A percentile compares a stretch with the other conserved stretches of the same genome.
phyloP scores from a whole-genome alignment of 2,329 filamentous ascomycete species.

The Clathrospora elynae region DNA sequence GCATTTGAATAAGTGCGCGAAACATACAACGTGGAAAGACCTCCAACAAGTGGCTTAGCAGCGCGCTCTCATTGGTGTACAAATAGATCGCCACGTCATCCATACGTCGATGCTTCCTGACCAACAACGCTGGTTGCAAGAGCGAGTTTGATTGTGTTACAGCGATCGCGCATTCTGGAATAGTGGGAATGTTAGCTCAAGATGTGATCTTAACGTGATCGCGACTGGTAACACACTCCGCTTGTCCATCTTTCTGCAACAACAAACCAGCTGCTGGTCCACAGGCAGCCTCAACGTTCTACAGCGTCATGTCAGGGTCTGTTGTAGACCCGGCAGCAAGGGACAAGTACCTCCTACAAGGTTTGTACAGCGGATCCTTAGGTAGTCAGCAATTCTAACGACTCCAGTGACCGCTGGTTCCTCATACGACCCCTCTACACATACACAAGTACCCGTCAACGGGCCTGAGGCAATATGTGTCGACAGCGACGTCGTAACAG shows the following conservation, averaged over 20 bases:
- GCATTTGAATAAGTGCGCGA: too few species aligned
- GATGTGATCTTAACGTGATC: too few species aligned
- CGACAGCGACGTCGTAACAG: constrained; percentile 37
- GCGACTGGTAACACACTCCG: not conserved
- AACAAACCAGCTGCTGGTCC: not conserved
- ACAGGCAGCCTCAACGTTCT: not conserved
- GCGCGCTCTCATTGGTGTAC: constrained; percentile 8
- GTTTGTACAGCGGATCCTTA: constrained; percentile 3
- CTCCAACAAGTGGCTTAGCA: constrained; percentile 4
- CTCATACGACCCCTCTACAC: constrained; percentile 39
- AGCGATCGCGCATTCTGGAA: not conserved
- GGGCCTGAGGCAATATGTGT: constrained; percentile 29
- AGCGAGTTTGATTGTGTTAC: constrained; percentile 1
- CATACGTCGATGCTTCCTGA: not conserved
- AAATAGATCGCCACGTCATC: constrained; percentile 11
- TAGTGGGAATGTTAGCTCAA: not conserved
- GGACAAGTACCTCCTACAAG: constrained; percentile 47
- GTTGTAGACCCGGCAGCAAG: constrained; percentile 39
- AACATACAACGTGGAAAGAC: too few species aligned
- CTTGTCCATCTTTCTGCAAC: not conserved
- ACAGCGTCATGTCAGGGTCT: constrained; percentile 13
- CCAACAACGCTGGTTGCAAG: not conserved
- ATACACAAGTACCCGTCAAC: constrained; percentile 43
- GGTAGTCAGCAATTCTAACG: not conserved
- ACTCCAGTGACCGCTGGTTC: constrained; percentile 43